These are phyloP conservation scores for Talaromyces thailandensis DNA, from an alignment of 495 filamentous ascomycete species.

Conservation along the genomic window DNA sequence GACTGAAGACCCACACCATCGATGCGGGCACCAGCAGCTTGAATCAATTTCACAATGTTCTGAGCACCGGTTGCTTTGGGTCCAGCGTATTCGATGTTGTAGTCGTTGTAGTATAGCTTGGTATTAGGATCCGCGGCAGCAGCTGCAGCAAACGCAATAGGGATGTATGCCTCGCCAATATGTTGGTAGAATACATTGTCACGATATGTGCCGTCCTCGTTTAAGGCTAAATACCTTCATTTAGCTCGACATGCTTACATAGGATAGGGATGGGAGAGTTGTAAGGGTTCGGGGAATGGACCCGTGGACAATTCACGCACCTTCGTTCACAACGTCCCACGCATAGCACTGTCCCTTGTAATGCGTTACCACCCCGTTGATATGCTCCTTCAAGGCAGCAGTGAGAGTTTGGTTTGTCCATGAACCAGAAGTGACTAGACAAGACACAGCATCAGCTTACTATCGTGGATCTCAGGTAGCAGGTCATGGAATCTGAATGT, in stretches of 20 bases:
- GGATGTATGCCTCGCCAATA: constrained; percentile 36
- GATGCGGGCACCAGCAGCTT: constrained; percentile 44
- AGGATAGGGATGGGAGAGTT: not conserved
- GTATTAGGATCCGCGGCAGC: constrained; percentile 35
- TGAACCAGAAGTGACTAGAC: constrained; percentile 38
- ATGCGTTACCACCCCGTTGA: constrained; percentile 42
- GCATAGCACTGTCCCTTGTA: constrained; percentile 45
- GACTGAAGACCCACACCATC: constrained; percentile 58
- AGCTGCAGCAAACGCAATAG: constrained; percentile 39
- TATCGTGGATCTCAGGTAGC: not conserved
- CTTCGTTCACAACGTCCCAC: constrained; percentile 37
- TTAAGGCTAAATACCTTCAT: constrained; percentile 17
- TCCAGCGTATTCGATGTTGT: constrained; percentile 52
- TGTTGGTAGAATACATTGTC: constrained; percentile 29
- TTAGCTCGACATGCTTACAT: constrained; percentile 1
- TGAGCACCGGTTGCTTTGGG: constrained; percentile 37
- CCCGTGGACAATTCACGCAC: constrained; percentile 8
- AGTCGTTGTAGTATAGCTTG: constrained; percentile 62
- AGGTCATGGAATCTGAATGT: not conserved
- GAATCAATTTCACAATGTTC: constrained; percentile 43
- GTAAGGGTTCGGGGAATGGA: too few relatives aligned
- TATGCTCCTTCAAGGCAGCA: constrained; percentile 41
- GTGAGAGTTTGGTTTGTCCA: constrained; percentile 46
- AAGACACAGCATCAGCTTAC: not conserved
- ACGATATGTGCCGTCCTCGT: constrained; percentile 39